phyloP scores from a whole-genome alignment of 129 eudicot genomes.

The Scalesia atractyloides region DNA sequence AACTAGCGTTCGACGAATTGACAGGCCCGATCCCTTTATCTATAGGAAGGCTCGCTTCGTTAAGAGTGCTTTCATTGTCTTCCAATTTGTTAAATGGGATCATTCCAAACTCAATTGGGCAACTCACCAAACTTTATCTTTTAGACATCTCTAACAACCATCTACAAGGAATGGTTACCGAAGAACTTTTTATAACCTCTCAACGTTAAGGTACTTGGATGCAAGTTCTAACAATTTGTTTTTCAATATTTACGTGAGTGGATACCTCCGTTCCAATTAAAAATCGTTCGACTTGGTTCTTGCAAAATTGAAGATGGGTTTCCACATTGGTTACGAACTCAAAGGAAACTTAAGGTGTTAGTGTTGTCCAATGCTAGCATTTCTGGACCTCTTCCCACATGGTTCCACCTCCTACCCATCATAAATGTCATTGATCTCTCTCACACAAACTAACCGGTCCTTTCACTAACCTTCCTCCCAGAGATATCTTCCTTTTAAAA shows the following conservation, averaged over 20 bases:
- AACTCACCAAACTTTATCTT: neutral
- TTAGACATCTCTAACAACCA: neutral
- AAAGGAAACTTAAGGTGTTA: neutral
- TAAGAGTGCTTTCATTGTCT: neutral
- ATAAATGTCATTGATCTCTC: too few relatives aligned
- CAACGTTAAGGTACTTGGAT: neutral
- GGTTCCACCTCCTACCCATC: neutral
- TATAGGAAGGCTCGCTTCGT: neutral
- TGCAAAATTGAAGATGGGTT: neutral
- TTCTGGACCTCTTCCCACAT: conserved; percentile 2
- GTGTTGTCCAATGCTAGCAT: conserved; percentile 1
- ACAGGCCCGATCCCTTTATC: neutral
- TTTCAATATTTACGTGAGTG: neutral
- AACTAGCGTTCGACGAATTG: neutral
- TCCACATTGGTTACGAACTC: neutral
- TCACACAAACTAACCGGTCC: neutral
- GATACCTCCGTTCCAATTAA: neutral
- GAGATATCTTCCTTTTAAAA: neutral
- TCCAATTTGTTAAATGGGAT: neutral
- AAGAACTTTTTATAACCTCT: neutral
- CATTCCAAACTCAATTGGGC: neutral
- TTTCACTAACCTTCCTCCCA: neutral
- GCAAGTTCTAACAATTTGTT: neutral
- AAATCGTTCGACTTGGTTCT: neutral
- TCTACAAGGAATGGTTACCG: neutral